Percentiles rank a stretch among this genome's conserved stretches.
Conservation (phyloP, 345 rosid genomes). For the Salix arbutifolia region DNA sequence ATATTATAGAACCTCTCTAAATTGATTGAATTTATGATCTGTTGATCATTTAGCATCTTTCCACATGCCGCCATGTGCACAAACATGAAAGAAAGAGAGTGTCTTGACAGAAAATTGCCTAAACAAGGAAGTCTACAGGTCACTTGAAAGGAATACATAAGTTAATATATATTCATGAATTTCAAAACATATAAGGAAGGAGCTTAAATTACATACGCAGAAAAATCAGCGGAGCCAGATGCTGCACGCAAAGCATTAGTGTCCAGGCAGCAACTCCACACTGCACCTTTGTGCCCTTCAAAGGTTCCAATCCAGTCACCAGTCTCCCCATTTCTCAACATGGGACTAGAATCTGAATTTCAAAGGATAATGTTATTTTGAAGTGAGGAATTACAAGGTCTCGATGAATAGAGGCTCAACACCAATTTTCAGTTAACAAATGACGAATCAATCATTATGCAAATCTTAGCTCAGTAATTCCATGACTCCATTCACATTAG, state of each 20-base stretch:
- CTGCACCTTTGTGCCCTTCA: constrained; percentile 98
- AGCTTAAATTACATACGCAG: constrained; percentile 52
- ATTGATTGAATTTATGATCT: background rate
- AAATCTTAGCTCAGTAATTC: background rate
- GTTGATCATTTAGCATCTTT: background rate
- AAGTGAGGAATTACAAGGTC: background rate
- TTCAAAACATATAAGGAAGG: background rate
- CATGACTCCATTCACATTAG: background rate
- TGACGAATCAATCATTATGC: background rate
- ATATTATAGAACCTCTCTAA: background rate
- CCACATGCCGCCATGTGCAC: background rate
- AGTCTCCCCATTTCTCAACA: constrained; percentile 99
- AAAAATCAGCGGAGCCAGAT: constrained; percentile 97
- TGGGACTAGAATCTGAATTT: constrained; percentile 77
- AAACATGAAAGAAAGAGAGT: background rate
- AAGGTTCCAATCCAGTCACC: constrained; percentile 99
- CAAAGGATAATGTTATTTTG: constrained; percentile 7
- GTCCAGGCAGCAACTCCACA: constrained; percentile 95
- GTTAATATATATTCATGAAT: background rate
- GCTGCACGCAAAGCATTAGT: constrained; percentile 85
- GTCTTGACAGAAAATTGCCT: background rate
- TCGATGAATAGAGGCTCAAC: background rate
- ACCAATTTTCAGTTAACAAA: background rate
- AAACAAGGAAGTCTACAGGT: background rate
- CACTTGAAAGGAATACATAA: background rate